These are phyloP conservation scores for Suillus ampliporus DNA, from an alignment of 768 basidiomycete genomes.

Conservation along the genomic window DNA sequence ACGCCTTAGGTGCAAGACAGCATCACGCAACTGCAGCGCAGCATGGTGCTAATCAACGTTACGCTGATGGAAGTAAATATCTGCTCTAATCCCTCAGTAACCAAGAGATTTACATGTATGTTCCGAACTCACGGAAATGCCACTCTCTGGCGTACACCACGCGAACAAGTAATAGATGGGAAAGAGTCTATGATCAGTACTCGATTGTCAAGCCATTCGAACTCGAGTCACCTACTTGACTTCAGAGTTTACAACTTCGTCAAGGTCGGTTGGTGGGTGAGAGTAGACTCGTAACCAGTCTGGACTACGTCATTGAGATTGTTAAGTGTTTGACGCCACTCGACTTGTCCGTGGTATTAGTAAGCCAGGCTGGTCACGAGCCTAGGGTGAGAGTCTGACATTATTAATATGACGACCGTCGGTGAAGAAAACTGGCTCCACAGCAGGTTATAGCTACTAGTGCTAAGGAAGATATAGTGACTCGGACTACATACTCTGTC, in stretches of 20 bases:
- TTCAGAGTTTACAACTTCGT: slow-evolving; percentile 61
- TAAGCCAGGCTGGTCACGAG: too few relatives aligned
- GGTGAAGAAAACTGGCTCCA: too few relatives aligned
- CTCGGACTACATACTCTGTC: too few relatives aligned
- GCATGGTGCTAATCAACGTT: slow-evolving; percentile 66
- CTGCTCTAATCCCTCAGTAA: slow-evolving; percentile 40
- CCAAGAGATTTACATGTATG: neutral
- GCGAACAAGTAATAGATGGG: neutral
- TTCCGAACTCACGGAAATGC: slow-evolving; percentile 69
- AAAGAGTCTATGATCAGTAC: neutral
- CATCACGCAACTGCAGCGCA: slow-evolving; percentile 71
- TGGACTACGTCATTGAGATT: too few relatives aligned
- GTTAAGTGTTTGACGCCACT: too few relatives aligned
- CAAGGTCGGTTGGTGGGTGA: slow-evolving; percentile 53
- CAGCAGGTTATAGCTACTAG: too few relatives aligned
- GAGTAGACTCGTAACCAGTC: too few relatives aligned
- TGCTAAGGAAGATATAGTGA: too few relatives aligned
- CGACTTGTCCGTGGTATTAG: too few relatives aligned
- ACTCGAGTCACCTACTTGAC: slow-evolving; percentile 53
- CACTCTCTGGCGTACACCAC: slow-evolving; percentile 63
- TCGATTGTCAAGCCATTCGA: neutral
- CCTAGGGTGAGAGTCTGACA: slow-evolving; percentile 31
- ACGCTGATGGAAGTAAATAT: slow-evolving; percentile 80
- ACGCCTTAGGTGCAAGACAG: slow-evolving; percentile 69
- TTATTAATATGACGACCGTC: too few relatives aligned